A percentile compares a stretch with the other conserved stretches of the same genome.
These are phyloP conservation scores for Brassica hybrid DNA, from an alignment of 441 rosid genomes.

Conservation along the genomic window DNA sequence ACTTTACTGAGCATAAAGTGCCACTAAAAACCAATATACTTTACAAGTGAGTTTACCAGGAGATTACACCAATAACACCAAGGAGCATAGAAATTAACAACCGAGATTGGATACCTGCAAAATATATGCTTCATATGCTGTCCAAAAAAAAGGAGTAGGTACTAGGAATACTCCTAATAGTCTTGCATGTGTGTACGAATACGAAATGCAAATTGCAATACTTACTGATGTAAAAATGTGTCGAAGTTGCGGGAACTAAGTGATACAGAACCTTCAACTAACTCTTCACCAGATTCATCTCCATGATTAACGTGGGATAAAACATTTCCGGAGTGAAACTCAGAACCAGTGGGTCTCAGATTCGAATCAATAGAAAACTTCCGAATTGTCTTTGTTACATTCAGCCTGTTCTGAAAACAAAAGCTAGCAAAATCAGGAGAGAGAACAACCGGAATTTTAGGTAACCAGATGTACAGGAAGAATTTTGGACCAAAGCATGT, in stretches of 20 bases:
- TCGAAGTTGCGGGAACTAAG: constrained; percentile 75
- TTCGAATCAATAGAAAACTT: constrained; percentile 88
- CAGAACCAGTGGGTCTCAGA: constrained; percentile 82
- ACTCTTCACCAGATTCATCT: constrained; percentile 74
- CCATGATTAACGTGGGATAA: constrained; percentile 75
- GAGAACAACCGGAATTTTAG: not conserved
- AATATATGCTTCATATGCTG: constrained; percentile 20
- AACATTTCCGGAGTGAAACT: constrained; percentile 77
- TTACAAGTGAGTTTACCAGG: constrained; percentile 58
- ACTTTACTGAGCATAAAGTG: constrained; percentile 5
- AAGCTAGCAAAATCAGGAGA: constrained; percentile 35
- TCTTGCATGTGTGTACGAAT: constrained; percentile 15
- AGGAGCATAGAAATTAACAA: constrained; percentile 94
- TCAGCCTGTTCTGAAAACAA: constrained; percentile 92
- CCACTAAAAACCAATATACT: constrained; percentile 20
- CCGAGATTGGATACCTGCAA: constrained; percentile 86
- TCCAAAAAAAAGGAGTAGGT: constrained; percentile 5
- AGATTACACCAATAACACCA: constrained; percentile 99
- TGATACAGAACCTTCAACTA: constrained; percentile 66
- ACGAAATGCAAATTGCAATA: not conserved
- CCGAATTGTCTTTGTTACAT: constrained; percentile 91
- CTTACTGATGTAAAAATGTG: constrained; percentile 70
- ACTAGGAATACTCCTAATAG: constrained; percentile 3
- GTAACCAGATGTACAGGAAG: constrained; percentile 7
- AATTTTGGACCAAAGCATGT: not conserved